Percentiles rank a stretch among this genome's conserved stretches.
Conservation (phyloP, 331 rosid genomes). For the Rosa hybrid region DNA sequence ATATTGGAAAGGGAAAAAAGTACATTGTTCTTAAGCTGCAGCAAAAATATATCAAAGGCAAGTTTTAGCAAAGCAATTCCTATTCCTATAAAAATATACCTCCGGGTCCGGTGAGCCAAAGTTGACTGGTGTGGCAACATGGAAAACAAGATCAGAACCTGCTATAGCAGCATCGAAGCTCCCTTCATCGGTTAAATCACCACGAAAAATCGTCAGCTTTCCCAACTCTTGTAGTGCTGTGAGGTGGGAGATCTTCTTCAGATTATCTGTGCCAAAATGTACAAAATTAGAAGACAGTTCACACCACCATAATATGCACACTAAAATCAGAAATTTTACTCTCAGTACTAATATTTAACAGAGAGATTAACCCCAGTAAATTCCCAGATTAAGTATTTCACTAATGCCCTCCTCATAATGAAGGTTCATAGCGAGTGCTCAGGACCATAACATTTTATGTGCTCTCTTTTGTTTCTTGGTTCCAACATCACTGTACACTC, state of each 20-base stretch:
- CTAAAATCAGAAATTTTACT: background rate
- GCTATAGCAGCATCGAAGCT: constrained; percentile 67
- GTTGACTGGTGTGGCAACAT: constrained; percentile 78
- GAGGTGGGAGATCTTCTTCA: constrained; percentile 62
- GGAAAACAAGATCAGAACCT: constrained; percentile 78
- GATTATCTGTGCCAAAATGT: constrained; percentile 46
- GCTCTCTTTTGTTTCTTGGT: too few relatives aligned
- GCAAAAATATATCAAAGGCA: background rate
- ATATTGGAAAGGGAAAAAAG: background rate
- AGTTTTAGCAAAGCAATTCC: constrained; percentile 8
- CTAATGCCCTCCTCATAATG: background rate
- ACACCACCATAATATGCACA: background rate
- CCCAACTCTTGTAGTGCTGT: constrained; percentile 51
- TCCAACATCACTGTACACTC: background rate
- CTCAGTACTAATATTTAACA: background rate
- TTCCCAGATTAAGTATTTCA: background rate
- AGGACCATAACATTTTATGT: too few relatives aligned
- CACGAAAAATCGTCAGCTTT: constrained; percentile 52
- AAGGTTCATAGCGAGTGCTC: background rate
- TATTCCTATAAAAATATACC: constrained; percentile 35
- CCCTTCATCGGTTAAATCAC: constrained; percentile 61
- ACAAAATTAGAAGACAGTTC: background rate
- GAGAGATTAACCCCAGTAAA: background rate
- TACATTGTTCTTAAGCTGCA: background rate
- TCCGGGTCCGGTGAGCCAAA: constrained; percentile 84